Percentiles rank a stretch among this genome's conserved stretches.
Evolutionary conservation across 768 basidiomycete genomes (phyloP).

Genomic region (Rhizopogon salebrosus): DNA sequence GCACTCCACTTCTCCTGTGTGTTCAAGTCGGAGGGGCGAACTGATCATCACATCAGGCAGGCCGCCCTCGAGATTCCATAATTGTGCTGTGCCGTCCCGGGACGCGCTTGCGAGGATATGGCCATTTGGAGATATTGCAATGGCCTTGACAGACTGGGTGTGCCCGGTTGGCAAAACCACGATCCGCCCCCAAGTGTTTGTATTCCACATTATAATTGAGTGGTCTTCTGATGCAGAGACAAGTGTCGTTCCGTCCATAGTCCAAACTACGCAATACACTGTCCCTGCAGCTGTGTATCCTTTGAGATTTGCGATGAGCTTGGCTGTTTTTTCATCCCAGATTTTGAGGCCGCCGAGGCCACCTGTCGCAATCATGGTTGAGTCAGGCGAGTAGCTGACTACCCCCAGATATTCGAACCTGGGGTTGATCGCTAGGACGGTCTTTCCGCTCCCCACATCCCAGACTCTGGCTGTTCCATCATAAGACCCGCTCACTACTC

Average conservation of each 20-base stretch:
- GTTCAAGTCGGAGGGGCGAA: not conserved
- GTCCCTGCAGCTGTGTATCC: too few relatives aligned
- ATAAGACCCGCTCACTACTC: too few relatives aligned
- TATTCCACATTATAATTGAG: too few relatives aligned
- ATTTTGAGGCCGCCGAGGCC: not conserved
- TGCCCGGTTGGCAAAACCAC: not conserved
- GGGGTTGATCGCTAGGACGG: too few relatives aligned
- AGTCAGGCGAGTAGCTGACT: not conserved
- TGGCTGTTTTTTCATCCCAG: not conserved
- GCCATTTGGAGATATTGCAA: slow-evolving; percentile 18
- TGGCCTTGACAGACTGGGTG: slow-evolving; percentile 8
- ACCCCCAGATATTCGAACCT: too few relatives aligned
- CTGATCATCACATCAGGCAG: slow-evolving; percentile 4
- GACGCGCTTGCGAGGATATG: slow-evolving; percentile 8
- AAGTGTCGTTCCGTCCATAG: not conserved
- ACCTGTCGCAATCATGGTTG: not conserved
- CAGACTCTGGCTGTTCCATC: too few relatives aligned
- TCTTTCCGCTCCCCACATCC: too few relatives aligned
- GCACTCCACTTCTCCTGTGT: not conserved
- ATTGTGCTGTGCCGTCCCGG: not conserved
- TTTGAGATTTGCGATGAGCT: not conserved
- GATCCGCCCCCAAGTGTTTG: too few relatives aligned
- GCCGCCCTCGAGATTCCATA: slow-evolving; percentile 5
- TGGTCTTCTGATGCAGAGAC: not conserved
- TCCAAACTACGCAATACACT: not conserved